Evolutionary conservation across 371 early-diverging fungal genomes (phyloP), one percentile per base, ranked within the genome.

Genomic region (Syncephalastrum contaminatum): DNA sequence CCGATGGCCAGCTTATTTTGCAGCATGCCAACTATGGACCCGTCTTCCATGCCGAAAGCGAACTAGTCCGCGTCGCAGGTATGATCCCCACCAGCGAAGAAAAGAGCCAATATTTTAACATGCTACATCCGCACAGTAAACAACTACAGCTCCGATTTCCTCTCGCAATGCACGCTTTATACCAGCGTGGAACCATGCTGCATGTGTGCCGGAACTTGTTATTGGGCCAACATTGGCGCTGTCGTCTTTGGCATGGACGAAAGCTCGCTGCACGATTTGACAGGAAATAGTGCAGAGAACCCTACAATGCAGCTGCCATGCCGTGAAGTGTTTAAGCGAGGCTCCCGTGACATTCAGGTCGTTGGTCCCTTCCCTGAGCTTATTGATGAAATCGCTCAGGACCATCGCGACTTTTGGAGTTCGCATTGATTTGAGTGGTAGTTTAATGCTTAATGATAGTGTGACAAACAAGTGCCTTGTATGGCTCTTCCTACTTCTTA

Each of bases 131-230:
- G 2, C 24, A 25, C 20, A 70, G 67, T 47, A 39, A 59, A 61
- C 56, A 70, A 66, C 15, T 70, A 61, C 42, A 39, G 64, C 14
- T 61, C 59, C 8, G 63, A 63, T 6, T 63, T 60, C 43, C 50
- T 67, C 21, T 24, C 44, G 21, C 22, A 42, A 0, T 70, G 71
- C 39, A 63, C 63, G 4, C 30, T 70, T 8, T 70, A 67, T 47
- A 70, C 72, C 4, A 65, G 57, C 18, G 68, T 70, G 40, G 72
- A 71, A 21, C 64, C 72, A 18, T 71, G 72, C 30, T 62, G 58
- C 39, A 71, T 67, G 65, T 67, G 68, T 18, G 48, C 68, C 7
- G 67, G 63, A 2, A 59, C 52, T n/a, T 59, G 59, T 40, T 65
- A 64, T 40, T 71, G 68, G 68, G 60, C 68, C 19, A 56, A 46